These are phyloP conservation scores for Calonectria fujianensis DNA, from an alignment of 2,329 filamentous ascomycete genomes.

Conservation along the genomic window DNA sequence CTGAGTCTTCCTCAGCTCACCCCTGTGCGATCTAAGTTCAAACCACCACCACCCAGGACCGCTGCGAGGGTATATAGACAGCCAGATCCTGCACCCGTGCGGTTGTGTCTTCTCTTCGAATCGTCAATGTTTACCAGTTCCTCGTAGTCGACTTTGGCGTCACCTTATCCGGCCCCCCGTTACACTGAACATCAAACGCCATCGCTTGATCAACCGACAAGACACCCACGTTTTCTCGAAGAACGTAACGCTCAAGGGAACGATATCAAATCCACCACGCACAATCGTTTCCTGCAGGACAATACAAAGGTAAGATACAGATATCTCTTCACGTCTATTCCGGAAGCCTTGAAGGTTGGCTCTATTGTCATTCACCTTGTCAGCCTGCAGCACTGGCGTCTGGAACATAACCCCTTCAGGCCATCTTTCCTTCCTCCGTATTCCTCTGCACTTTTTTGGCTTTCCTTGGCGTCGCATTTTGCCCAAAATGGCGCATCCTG, in stretches of 20 bases:
- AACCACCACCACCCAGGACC: slow-evolving; percentile 54
- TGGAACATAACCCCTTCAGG: background rate
- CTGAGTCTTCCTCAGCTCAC: slow-evolving; percentile 48
- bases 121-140: slow-evolving; percentile 48
- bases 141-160: slow-evolving; percentile 47
- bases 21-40: slow-evolving; percentile 56
- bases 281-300: slow-evolving; percentile 26
- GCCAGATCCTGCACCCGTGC: slow-evolving; percentile 59
- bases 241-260: slow-evolving; percentile 36
- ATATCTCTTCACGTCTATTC: slow-evolving; percentile 36
- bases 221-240: slow-evolving; percentile 37
- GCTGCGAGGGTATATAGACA: slow-evolving; percentile 63
- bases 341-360: background rate
- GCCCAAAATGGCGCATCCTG: too few species aligned
- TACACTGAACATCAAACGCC: slow-evolving; percentile 51
- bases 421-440: background rate
- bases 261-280: slow-evolving; percentile 19
- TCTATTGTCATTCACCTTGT: background rate
- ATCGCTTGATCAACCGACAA: slow-evolving; percentile 44
- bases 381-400: background rate
- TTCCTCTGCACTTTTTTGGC: background rate
- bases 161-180: slow-evolving; percentile 45
- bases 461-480: background rate
- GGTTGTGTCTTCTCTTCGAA: slow-evolving; percentile 54
- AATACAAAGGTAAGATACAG: slow-evolving; percentile 50